These are phyloP conservation scores for Hymenoscyphus repandus DNA, from an alignment of 2,329 filamentous ascomycete genomes.

Conservation along the genomic window DNA sequence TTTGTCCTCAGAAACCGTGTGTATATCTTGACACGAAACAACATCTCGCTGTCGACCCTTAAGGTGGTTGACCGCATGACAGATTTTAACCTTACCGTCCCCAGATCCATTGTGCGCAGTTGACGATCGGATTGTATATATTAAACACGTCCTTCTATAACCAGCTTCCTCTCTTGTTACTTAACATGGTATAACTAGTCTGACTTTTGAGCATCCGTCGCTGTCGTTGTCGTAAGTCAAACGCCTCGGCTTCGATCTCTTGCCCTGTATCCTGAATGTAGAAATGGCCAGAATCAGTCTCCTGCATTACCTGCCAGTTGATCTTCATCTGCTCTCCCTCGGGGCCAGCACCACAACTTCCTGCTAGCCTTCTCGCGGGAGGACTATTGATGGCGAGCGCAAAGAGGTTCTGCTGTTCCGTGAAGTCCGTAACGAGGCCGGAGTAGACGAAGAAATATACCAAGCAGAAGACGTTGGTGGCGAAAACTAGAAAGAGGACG, in stretches of 20 bases:
- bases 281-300: slow-evolving; percentile 46
- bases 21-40: no score
- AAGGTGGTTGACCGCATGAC: no score
- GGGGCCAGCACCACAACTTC: slow-evolving; percentile 52
- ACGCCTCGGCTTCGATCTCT: slow-evolving; percentile 4
- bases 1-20: no score
- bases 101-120: no score
- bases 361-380: slow-evolving; percentile 44
- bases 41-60: no score
- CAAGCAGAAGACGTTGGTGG: slow-evolving; percentile 62
- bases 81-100: no score
- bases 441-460: slow-evolving; percentile 50
- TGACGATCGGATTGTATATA: no score
- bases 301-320: slow-evolving; percentile 39
- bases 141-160: background rate
- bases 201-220: slow-evolving; percentile 4
- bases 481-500: slow-evolving; percentile 59
- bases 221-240: slow-evolving; percentile 9
- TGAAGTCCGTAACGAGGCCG: slow-evolving; percentile 70
- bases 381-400: slow-evolving; percentile 64
- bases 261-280: slow-evolving; percentile 43
- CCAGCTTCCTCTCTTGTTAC: slow-evolving; percentile 18
- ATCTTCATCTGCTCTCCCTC: slow-evolving; percentile 29
- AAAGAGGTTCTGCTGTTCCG: slow-evolving; percentile 72
- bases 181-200: slow-evolving; percentile 22